Conservation (phyloP, 148 eudicot genomes). For the Vaccinium vitisidaea region DNA sequence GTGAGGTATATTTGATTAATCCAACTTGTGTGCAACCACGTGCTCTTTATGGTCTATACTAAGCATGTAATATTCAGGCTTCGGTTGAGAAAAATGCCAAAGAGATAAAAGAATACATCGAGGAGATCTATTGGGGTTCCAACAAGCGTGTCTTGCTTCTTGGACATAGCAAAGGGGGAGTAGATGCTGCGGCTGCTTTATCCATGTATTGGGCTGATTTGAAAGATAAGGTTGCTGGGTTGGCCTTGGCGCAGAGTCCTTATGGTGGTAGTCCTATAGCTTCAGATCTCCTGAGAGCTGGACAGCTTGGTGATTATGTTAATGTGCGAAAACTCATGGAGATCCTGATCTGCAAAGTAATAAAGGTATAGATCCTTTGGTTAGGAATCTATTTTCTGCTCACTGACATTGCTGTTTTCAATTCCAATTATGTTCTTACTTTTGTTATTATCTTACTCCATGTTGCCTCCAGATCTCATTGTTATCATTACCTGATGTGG, state of each 20-base stretch:
- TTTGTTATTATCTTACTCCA: neutral
- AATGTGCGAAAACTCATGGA: conserved; percentile 87
- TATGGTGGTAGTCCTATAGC: conserved; percentile 98
- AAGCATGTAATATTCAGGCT: conserved; percentile 52
- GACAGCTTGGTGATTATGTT: conserved; percentile 95
- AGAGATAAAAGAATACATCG: conserved; percentile 84
- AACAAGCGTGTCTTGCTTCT: conserved; percentile 75
- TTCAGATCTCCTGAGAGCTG: conserved; percentile 86
- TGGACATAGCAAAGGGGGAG: conserved; percentile 99
- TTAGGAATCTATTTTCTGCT: neutral
- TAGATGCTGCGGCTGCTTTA: conserved; percentile 94
- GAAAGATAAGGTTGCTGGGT: conserved; percentile 91
- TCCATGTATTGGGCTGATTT: conserved; percentile 94
- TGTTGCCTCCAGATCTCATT: neutral
- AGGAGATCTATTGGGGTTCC: conserved; percentile 96
- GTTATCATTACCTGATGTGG: neutral
- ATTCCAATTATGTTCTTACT: neutral
- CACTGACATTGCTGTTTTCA: neutral
- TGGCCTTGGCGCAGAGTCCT: conserved; percentile 95
- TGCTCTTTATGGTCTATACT: conserved; percentile 14
- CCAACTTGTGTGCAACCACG: conserved; percentile 9
- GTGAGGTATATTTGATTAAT: conserved; percentile 62
- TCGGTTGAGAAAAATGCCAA: conserved; percentile 89
- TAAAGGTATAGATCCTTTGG: conserved; percentile 55
- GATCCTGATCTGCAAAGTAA: conserved; percentile 80